A percentile compares a stretch with the other conserved stretches of the same genome.
Evolutionary conservation across 208 protist species (phyloP).

Genomic region (Leishmania arabica): DNA sequence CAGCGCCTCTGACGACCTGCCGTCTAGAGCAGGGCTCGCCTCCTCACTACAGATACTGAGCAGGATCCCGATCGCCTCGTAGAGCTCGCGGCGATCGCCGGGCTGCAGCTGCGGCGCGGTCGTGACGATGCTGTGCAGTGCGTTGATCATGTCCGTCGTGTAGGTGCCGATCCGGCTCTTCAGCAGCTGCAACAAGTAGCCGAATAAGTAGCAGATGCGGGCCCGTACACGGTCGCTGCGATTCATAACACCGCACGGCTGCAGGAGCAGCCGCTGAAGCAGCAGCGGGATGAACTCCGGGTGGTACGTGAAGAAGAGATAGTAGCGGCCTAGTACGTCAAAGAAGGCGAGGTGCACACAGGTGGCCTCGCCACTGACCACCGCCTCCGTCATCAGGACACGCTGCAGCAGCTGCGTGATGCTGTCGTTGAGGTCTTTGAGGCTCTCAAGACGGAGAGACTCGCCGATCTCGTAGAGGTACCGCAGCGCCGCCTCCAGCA

Average conservation of each 20-base stretch:
- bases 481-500: constrained; percentile 66
- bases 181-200: constrained; percentile 66
- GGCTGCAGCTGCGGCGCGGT: constrained; percentile 39
- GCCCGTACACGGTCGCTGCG: constrained; percentile 49
- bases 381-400: constrained; percentile 48
- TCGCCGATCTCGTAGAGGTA: constrained; percentile 84
- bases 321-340: constrained; percentile 76
- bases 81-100: constrained; percentile 66
- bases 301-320: constrained; percentile 70
- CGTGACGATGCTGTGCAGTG: constrained; percentile 57
- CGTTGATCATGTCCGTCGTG: constrained; percentile 60
- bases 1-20: constrained; percentile 11
- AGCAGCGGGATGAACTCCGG: constrained; percentile 52
- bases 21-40: neutral
- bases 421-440: constrained; percentile 38
- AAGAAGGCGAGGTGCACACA: constrained; percentile 80
- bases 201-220: constrained; percentile 75
- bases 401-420: constrained; percentile 52
- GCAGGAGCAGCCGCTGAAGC: constrained; percentile 68
- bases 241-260: constrained; percentile 72
- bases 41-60: constrained; percentile 43
- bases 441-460: constrained; percentile 51
- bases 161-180: constrained; percentile 40
- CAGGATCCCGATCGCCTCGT: constrained; percentile 69
- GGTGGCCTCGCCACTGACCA: constrained; percentile 30